Base-by-base conservation (phyloP, 73 alveolate genomes). In the Tetrahymena borealis region DNA sequence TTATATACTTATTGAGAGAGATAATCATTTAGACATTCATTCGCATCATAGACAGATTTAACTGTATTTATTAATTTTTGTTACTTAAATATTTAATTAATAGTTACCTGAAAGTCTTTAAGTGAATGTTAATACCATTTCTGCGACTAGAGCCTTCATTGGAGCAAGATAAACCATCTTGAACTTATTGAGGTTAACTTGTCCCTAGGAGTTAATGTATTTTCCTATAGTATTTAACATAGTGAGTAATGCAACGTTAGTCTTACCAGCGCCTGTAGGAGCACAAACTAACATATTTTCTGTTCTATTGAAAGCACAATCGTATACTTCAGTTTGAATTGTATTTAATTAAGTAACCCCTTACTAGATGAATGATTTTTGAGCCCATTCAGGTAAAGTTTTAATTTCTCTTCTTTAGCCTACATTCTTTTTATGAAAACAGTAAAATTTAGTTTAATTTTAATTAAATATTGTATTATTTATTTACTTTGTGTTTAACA, bases 231-330 rank as follows among this genome's bases (percentile, higher is more conserved):
- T 95, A 42, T 98, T 93, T 94, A 98, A 94, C 90, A 98, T 97
- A 15, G 99, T 92, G 79, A 98, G 96, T 77, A 99, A 93, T 15
- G 99, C 99, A 20, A 98, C 96, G 94, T 97, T 97, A 38, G 99
- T 99, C 92, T 98, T 98, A 32, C 99, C 99, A 31, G 99, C 99
- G n/a, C 99, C 99, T 9, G 99, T 99, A 0, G 99, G 99, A 2
- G 99, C 99, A 79, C 99, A 99, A 36, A 99, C 97, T 38, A 98
- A 92, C 96, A 98, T 79, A 94, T 98, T 98, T 93, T 98, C 99
- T 95, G 97, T 97, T 28, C 98, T 94, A 38, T 95, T 93, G 94
- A 97, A 96, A 28, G 99, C 99, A 5, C 96, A 90, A 11, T 97
- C 92, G 94, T 94, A 97, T 16, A 98, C 97, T 18, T 39, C 91